These are phyloP conservation scores for Blastomyces gilchristii DNA, from an alignment of 2,329 filamentous ascomycete genomes.

Conservation along the genomic window DNA sequence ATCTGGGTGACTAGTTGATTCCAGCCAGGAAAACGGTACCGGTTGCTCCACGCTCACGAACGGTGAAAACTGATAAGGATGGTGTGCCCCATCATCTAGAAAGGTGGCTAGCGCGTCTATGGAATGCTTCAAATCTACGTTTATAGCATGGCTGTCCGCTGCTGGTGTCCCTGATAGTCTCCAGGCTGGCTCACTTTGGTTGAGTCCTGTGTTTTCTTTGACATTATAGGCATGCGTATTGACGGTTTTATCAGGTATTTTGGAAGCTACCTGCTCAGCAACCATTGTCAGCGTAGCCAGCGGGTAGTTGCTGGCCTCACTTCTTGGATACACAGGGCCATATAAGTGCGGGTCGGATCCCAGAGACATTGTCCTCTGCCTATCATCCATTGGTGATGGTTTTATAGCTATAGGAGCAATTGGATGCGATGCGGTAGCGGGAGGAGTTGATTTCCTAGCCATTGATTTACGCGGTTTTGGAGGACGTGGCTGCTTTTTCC, in stretches of 20 bases:
- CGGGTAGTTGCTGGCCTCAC: slow-evolving; percentile 22
- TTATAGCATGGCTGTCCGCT: slow-evolving; percentile 1
- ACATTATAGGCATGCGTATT: slow-evolving; percentile 7
- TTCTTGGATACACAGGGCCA: slow-evolving; percentile 15
- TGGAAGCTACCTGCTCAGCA: slow-evolving; percentile 32
- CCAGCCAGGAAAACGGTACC: slow-evolving; percentile 34
- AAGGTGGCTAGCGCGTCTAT: slow-evolving; percentile 31
- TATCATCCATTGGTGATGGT: background rate
- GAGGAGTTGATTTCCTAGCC: slow-evolving; percentile 12
- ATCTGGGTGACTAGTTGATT: slow-evolving; percentile 25
- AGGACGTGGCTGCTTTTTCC: slow-evolving; percentile 1
- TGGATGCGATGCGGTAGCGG: background rate
- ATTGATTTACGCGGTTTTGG: slow-evolving; percentile 19
- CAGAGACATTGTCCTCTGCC: background rate
- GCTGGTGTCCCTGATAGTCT: slow-evolving; percentile 3
- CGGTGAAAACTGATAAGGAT: slow-evolving; percentile 32
- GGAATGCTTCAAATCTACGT: slow-evolving; percentile 22
- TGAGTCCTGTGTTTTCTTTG: background rate
- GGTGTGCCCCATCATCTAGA: slow-evolving; percentile 29
- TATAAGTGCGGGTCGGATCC: background rate
- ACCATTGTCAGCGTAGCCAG: slow-evolving; percentile 34
- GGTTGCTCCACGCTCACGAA: slow-evolving; percentile 33
- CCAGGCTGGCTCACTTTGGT: slow-evolving; percentile 4
- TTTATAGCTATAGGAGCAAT: background rate
- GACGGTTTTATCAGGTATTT: slow-evolving; percentile 16